Evolutionary conservation across 2,329 filamentous ascomycete species (phyloP), one percentile per base, ranked within the genome.

Genomic region (Alternaria triticimaculans): DNA sequence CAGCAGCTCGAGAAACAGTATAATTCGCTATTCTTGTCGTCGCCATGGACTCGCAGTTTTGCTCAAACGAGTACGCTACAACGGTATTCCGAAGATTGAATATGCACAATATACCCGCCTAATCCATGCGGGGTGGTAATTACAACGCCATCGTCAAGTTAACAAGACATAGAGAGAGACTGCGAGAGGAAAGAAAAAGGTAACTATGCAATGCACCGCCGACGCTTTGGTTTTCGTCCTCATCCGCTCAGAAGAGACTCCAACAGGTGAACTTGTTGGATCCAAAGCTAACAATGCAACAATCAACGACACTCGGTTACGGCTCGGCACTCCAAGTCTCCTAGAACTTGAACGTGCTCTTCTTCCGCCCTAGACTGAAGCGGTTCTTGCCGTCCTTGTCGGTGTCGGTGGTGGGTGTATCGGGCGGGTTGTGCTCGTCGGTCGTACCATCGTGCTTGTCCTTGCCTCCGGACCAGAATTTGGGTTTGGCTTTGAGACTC

Each of bases 401-500:
- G 87, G 87, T 46, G 82, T 81, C 55, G 77, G 78, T 51, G 80
- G 73, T 44, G 65, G 78, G 44, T 58, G 62, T 58, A 33, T 66
- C 68, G 20, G 70, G 74, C 56, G 70, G 55, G 11, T 49, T 55
- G 8, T 54, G 55, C 18, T 71, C 72, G 4, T 60, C 64, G 21
- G 68, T 41, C n/a, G 73, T 76, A 15, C 74, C 68, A 14, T 66
- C 53, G 21, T 56, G 54, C 44, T 75, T 75, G 28, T 75, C 73
- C 64, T 18, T 81, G 77, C 43, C 74, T 73, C 44, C 85, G 82
- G 90, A 81, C 74, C 92, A 91, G 30, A 86, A 87, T 73, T 92
- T 90, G 69, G 92, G 91, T 79, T 91, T 93, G 66, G 90, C 88
- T 53, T 92, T 88, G 83, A 97, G 87, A 67, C 92, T 94, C 82